A percentile compares a stretch with the other conserved stretches of the same genome.
Evolutionary conservation across 2,329 filamentous ascomycete species (phyloP).

Genomic region (Botrytis aclada): DNA sequence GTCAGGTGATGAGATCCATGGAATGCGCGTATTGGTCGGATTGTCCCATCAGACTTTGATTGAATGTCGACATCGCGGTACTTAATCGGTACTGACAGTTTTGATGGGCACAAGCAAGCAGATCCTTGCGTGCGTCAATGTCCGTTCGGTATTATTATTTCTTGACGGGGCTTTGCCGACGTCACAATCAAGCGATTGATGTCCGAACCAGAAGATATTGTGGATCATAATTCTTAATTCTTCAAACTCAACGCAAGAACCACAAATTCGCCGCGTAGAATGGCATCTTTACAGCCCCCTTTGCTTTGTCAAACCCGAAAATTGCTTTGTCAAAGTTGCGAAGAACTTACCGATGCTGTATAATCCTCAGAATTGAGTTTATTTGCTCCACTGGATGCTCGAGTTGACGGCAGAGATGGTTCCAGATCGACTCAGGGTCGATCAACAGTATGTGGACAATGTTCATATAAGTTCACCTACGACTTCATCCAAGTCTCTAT

Average conservation of each 20-base stretch:
- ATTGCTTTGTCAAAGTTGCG: background rate
- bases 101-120: background rate
- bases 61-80: background rate
- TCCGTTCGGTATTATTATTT: background rate
- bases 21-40: background rate
- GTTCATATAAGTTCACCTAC: background rate
- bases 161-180: background rate
- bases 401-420: too few relatives aligned
- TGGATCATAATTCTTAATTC: background rate
- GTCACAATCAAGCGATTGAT: background rate
- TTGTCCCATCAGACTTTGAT: background rate
- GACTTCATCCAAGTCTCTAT: background rate
- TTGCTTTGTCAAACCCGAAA: background rate
- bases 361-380: background rate
- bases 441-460: background rate
- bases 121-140: background rate
- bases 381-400: background rate
- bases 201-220: background rate
- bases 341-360: background rate
- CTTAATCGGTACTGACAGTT: background rate
- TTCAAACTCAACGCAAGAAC: background rate
- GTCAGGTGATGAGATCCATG: background rate
- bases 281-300: background rate
- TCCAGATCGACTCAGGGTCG: background rate
- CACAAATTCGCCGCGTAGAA: background rate